phyloP scores from a whole-genome alignment of 2,329 filamentous ascomycete species.

The Sporothrix variecibatus region DNA sequence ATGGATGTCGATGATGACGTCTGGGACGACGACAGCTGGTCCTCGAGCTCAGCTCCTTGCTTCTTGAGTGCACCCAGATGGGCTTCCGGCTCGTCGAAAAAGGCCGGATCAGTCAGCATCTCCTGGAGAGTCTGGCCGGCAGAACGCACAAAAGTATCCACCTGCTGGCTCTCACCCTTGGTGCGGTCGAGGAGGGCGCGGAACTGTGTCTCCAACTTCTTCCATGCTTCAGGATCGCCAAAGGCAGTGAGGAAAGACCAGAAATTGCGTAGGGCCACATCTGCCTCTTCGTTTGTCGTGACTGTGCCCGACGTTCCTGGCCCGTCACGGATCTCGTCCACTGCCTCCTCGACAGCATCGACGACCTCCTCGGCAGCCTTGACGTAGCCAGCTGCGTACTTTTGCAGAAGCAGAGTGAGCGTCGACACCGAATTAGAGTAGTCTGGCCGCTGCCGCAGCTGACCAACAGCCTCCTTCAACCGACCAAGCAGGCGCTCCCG shows the following conservation, averaged over 20 bases:
- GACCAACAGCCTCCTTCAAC: constrained; percentile 73
- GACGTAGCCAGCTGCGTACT: constrained; percentile 78
- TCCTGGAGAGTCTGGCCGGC: constrained; percentile 74
- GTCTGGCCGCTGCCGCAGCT: constrained; percentile 73
- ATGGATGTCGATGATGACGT: constrained; percentile 46
- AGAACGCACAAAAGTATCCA: constrained; percentile 70
- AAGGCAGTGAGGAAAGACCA: constrained; percentile 81
- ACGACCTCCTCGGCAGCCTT: constrained; percentile 67
- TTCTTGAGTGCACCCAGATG: constrained; percentile 54
- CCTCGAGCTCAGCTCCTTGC: constrained; percentile 46
- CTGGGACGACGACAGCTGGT: not conserved
- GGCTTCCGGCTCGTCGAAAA: constrained; percentile 72
- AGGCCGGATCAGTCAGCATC: constrained; percentile 81
- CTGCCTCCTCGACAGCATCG: constrained; percentile 7
- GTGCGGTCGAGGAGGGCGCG: constrained; percentile 62
- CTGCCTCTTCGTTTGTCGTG: constrained; percentile 67
- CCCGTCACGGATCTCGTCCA: constrained; percentile 60
- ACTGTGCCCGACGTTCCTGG: not conserved
- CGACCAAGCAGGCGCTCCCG: constrained; percentile 60
- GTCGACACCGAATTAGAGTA: constrained; percentile 86
- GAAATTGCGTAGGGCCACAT: constrained; percentile 74
- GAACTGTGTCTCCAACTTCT: constrained; percentile 69
- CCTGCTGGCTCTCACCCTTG: constrained; percentile 68
- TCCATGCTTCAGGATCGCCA: constrained; percentile 73
- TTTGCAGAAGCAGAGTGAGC: constrained; percentile 71